phyloP scores from a whole-genome alignment of 495 filamentous ascomycete genomes.

The Lepraria neglecta region DNA sequence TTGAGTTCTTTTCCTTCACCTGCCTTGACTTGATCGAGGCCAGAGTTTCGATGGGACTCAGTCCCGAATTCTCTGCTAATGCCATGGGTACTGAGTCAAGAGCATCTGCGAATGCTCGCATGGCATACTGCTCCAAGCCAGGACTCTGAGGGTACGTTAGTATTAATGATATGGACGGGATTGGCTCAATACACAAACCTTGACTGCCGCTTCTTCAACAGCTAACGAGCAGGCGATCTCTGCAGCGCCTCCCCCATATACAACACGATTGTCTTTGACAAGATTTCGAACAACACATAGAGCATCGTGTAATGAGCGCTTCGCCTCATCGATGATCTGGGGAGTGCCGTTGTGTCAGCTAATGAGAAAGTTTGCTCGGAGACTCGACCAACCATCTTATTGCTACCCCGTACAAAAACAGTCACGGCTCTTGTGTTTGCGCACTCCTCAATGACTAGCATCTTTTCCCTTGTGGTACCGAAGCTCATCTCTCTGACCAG shows the following conservation, averaged over 20 bases:
- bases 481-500: conserved; percentile 92
- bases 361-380: background rate
- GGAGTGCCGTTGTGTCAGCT: conserved; percentile 22
- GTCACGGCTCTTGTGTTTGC: conserved; percentile 96
- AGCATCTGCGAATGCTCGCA: conserved; percentile 95
- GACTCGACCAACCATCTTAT: conserved; percentile 79
- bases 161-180: background rate
- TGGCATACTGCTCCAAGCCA: conserved; percentile 95
- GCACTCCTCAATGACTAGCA: conserved; percentile 98
- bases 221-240: conserved; percentile 97
- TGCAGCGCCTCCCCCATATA: conserved; percentile 96
- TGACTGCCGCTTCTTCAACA: conserved; percentile 89
- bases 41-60: conserved; percentile 92
- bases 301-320: conserved; percentile 93
- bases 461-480: conserved; percentile 96
- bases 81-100: conserved; percentile 95
- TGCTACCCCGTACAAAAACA: conserved; percentile 91
- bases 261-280: conserved; percentile 90
- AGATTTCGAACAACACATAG: conserved; percentile 97
- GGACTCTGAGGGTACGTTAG: conserved; percentile 53
- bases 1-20: conserved; percentile 78
- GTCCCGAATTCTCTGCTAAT: conserved; percentile 90
- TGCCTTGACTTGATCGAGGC: conserved; percentile 93
- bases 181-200: conserved; percentile 43
- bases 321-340: conserved; percentile 97